Base-by-base conservation (phyloP, 2,329 filamentous ascomycete species). In the Aspergillus fumigatiaffinis region DNA sequence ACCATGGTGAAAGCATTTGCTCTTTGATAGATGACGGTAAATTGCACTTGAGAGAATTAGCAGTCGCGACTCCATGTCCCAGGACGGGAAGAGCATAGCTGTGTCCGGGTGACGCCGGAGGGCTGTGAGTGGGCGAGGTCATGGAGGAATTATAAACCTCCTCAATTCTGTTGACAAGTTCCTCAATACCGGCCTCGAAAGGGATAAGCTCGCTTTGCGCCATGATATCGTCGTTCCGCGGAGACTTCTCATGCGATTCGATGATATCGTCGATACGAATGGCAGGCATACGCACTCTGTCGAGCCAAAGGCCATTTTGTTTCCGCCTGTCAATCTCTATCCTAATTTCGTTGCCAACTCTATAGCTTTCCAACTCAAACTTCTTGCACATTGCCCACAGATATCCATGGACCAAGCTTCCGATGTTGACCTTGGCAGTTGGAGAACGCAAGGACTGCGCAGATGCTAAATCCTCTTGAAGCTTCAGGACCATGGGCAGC, bases 331-430 rank as follows among this genome's bases (percentile, higher is more conserved):
- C 80, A 57, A 97, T 89, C 71, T 96, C 92, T 56, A 84, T 86
- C 54, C 88, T 83, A 35, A 97, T 86, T 7, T 86, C 85, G 53
- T 82, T 82, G 7, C 91, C 92, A 20, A 90, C 81, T 0, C 81
- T 79, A 0, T 88, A 87, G 6, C 80, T 80, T 54, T 92, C 88
- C 60, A 95, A 87, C 49, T 90, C 84, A 60, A 96, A 92, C 55
- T 85, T 87, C 57, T 92, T 87, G 4, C 84, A 86, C 59, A 97
- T 71, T 0, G 85, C 84, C 88, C 90, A 93, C 57, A 97, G 86
- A 73, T 97, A 97, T 8, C 91, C 92, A 68, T 96, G 90, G 52
- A 93, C 90, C 56, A 97, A 78, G 68, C 89, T 92, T 29, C 90
- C 91, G 47, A 95, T 80, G 47, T 90, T 88, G 42, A 96, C 84